Percentiles rank a stretch among this genome's conserved stretches.
Conservation (phyloP, 169 alveolate genomes). For the Theileria parva region DNA sequence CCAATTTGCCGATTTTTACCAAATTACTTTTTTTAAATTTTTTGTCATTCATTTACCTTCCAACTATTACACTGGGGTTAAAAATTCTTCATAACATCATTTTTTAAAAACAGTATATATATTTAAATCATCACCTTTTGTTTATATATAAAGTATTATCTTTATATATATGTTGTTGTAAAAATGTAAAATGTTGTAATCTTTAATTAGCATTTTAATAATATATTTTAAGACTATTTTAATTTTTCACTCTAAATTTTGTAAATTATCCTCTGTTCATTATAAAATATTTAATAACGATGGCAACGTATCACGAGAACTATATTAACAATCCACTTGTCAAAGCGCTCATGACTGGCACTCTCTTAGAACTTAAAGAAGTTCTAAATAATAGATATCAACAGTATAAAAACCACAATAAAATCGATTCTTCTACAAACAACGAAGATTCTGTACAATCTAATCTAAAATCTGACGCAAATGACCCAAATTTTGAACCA, state of each 20-base stretch:
- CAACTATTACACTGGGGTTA: background rate
- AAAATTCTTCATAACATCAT: no score
- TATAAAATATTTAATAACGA: background rate
- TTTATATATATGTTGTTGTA: no score
- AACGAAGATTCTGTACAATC: no score
- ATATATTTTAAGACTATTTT: no score
- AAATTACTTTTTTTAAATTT: background rate
- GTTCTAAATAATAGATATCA: slow-evolving; percentile 8
- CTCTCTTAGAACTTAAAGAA: slow-evolving; percentile 15
- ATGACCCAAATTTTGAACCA: slow-evolving; percentile 1
- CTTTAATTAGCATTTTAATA: no score
- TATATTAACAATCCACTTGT: slow-evolving; percentile 56
- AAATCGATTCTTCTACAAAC: background rate
- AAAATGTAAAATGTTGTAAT: no score
- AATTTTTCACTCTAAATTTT: background rate
- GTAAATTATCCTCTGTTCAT: background rate
- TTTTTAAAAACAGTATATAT: no score
- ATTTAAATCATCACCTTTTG: no score
- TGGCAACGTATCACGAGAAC: slow-evolving; percentile 54
- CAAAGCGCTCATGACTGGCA: slow-evolving; percentile 18
- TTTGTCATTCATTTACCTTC: background rate
- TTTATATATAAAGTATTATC: no score
- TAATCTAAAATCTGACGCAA: background rate
- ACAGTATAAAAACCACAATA: background rate
- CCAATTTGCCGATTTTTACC: background rate